Base-by-base conservation (phyloP, 768 basidiomycete genomes). In the Hericium rajendrae region DNA sequence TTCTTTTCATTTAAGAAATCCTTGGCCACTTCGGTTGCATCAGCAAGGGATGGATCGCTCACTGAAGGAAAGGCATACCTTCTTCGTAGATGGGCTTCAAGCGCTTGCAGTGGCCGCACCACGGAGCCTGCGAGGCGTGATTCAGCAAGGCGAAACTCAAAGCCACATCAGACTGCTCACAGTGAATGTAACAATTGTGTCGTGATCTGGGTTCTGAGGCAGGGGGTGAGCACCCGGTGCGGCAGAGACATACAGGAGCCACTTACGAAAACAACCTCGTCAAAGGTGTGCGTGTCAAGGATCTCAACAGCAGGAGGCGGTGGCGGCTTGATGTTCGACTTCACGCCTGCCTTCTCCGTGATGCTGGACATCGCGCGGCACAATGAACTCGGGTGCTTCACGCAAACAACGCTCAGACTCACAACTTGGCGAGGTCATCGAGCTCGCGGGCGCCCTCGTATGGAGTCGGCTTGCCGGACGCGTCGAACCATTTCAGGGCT, bases 51-150 rank as follows among this genome's bases (percentile, higher is more conserved):
- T 10, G 9, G 32, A 8, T 32, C 32, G 6, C 32, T 32, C 6
- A 32, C 6, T 32, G 32, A 2, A 32, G 32, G 32, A 32, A 2
- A 32, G 0, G 9, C 0, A 51, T 46, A 86, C 85, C 84, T 69
- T 88, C 78, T 69, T 94, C 93, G 66, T 88, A 94, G 37, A 78
- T 76, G 18, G 94, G 93, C 71, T 94, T 94, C 70, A 97, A 69
- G 62, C 59, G 78, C 76, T 97, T 97, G 81, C 95, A 97, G 76
- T 98, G 94, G 32, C 93, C 92, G 63, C 94, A 94, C 91, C 90
- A 87, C 40, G 83, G 82, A 24, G 88, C 54, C 54, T 54, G 20
- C 8, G 13, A 46, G 4, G 40, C n/a, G 12, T 11, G 16, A 80
- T 79, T 81, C 61, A 50, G 13, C 26, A 22, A 11, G 8, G 40